Evolutionary conservation across 176 grass and related monocot species (phyloP), one percentile per base, ranked within the genome.

Genomic region (Ensete glaucum): DNA sequence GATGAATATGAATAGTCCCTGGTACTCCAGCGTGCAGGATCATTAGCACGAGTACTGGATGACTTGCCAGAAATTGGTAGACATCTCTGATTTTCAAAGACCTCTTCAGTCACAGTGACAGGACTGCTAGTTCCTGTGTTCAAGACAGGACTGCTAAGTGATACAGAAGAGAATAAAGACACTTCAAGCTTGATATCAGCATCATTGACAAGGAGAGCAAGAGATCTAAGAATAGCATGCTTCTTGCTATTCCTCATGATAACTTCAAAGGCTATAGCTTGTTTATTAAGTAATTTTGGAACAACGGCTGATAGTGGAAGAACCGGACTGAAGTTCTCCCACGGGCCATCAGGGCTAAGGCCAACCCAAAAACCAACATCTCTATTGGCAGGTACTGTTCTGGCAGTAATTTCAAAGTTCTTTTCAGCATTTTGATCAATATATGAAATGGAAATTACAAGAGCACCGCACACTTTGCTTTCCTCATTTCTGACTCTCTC

Each of bases 11-110:
- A 98, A 77, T 80, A 91, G 49, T 93, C 90, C 73, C 81, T 88
- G 9, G 83, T 91, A 60, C 94, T 98, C 94, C 94, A 98, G 76
- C 79, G 86, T 58, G 66, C 83, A 60, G 89, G 81, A 67, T 98
- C 90, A 69, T 80, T 85, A 78, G 72, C 83, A 86, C 79, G 76
- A 67, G 34, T 78, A 78, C 51, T 71, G 1, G 73, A 72, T 25
- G 77, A 76, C 58, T 84, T 90, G 72, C 88, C 94, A 56, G 88
- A 87, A 87, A 84, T 84, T 82, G 88, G 90, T 59, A 84, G 86
- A 73, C 93, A 98, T 54, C 86, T 82, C 58, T 98, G 90, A 77
- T 98, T 98, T 81, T 98, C 90, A 89, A 93, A 98, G 10, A 98
- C 77, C 87, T 98, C 94, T 83, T 91, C 90, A 80, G 85, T 72